Conservation (phyloP, 352 stramenopile species). For the Globisporangium sylvaticum region DNA sequence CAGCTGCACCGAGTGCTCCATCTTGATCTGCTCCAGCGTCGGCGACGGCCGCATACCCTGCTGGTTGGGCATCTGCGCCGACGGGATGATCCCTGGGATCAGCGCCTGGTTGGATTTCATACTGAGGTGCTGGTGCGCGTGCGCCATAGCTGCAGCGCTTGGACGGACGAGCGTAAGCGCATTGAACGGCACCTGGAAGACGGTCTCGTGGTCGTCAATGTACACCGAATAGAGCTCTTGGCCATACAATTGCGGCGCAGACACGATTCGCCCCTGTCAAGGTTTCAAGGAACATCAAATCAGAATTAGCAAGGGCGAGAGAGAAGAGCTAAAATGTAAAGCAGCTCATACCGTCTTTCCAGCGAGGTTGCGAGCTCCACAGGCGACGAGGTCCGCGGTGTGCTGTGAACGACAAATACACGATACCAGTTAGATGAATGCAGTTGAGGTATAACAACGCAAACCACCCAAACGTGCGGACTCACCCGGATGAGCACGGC, state of each 20-base stretch:
- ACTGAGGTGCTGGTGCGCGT: slow-evolving; percentile 39
- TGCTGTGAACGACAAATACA: slow-evolving; percentile 27
- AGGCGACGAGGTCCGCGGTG: slow-evolving; percentile 68
- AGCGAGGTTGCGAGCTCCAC: slow-evolving; percentile 66
- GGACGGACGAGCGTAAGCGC: slow-evolving; percentile 55
- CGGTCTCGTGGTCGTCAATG: slow-evolving; percentile 76
- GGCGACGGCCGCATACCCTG: slow-evolving; percentile 21
- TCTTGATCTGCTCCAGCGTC: slow-evolving; percentile 68
- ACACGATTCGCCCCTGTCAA: slow-evolving; percentile 55
- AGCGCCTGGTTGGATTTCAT: slow-evolving; percentile 36
- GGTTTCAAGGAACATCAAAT: not conserved
- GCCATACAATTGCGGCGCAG: slow-evolving; percentile 67
- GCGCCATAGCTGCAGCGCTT: slow-evolving; percentile 23
- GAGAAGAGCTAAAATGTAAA: not conserved
- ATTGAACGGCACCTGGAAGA: slow-evolving; percentile 82
- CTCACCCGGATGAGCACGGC: slow-evolving; percentile 67
- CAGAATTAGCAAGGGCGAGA: not conserved
- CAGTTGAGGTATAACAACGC: not conserved
- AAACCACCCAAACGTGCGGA: not conserved
- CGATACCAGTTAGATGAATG: not conserved
- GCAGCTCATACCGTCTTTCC: slow-evolving; percentile 43
- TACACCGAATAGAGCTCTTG: slow-evolving; percentile 82
- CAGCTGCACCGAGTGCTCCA: slow-evolving; percentile 84
- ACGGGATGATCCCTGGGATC: slow-evolving; percentile 19
- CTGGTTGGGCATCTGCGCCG: slow-evolving; percentile 19